Base-by-base conservation (phyloP, 306 rosid species). In the Castanea sativa region DNA sequence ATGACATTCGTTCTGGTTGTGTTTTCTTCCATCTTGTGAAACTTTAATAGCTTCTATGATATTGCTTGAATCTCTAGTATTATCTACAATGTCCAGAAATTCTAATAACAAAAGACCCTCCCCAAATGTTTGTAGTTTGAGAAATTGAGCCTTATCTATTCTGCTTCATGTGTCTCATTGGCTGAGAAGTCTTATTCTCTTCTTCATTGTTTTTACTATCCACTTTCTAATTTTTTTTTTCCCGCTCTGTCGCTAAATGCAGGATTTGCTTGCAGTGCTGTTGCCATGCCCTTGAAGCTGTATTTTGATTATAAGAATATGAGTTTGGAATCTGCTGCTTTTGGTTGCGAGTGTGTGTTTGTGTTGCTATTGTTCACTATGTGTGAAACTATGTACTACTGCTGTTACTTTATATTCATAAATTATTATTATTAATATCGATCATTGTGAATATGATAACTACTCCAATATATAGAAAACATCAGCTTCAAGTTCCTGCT, bases 101-200 rank as follows among this genome's bases (percentile, higher is more conserved):
- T 30, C 68, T 25, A 60, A 25, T 60, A 60, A 63, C 43, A 63
- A 29, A 8, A 61, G 69, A 9, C 71, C 25, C n/a, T 20, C 71
- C 71, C 71, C 25, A 13, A 20, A 15, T 53, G n/a, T 15, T 53
- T 81, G 53, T 19, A 69, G 14, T 69, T 69, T 56, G 67, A 81
- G 33, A 33, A 67, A 45, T 33, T 32, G 27, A 67, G 35, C 14
- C 65, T 59, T 59, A 8, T 20, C 65, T 10, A 30, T 65, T 67
- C 18, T 4, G 7, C 51, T 33, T 33, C 25, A 33, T 6, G 4
- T 19, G 51, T 67, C 49, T 67, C 25, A 18, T 2, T 3, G 0
- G 71, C 16, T 33, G n/a, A 1, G 4, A 29, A 33, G 10, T 71
- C 19, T 43, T 21, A 45, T 71, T 38, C 32, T 21, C 2, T 20